Conservation (phyloP, 768 basidiomycete species). For the Stropharia rugosoannulata region DNA sequence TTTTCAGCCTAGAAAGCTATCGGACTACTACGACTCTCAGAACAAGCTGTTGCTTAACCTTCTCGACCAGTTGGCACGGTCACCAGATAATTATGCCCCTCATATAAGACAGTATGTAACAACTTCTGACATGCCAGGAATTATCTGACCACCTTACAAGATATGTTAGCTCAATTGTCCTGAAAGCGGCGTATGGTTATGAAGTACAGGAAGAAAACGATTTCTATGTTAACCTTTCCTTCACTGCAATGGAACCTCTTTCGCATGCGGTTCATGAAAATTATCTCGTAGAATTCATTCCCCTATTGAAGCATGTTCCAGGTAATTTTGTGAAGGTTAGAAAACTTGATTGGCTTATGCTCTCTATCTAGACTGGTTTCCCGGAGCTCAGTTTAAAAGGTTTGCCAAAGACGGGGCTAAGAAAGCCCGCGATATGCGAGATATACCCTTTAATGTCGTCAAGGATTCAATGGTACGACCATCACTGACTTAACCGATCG, state of each 20-base stretch:
- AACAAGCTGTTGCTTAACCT: slow-evolving; percentile 20
- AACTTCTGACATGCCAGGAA: not conserved
- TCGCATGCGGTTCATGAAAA: slow-evolving; percentile 28
- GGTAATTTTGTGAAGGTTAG: slow-evolving; percentile 12
- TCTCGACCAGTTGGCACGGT: slow-evolving; percentile 21
- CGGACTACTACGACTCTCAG: slow-evolving; percentile 23
- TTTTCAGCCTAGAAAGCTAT: slow-evolving; percentile 31
- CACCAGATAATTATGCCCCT: slow-evolving; percentile 25
- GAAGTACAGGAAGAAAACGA: slow-evolving; percentile 32
- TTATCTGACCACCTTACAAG: slow-evolving; percentile 7
- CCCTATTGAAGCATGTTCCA: slow-evolving; percentile 29
- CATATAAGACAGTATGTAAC: slow-evolving; percentile 29
- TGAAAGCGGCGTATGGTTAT: slow-evolving; percentile 41
- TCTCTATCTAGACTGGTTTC: slow-evolving; percentile 30
- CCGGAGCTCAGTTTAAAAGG: slow-evolving; percentile 33
- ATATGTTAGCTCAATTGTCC: slow-evolving; percentile 30
- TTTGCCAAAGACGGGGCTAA: slow-evolving; percentile 25
- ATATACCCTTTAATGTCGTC: slow-evolving; percentile 27
- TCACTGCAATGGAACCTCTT: slow-evolving; percentile 30
- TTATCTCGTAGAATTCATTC: slow-evolving; percentile 38
- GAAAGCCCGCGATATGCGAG: slow-evolving; percentile 19
- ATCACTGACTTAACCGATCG: not conserved
- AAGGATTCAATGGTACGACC: slow-evolving; percentile 25
- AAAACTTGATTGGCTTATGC: not conserved
- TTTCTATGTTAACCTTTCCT: slow-evolving; percentile 33